Conservation (phyloP, 352 stramenopile species). For the Globisporangium viniferum region DNA sequence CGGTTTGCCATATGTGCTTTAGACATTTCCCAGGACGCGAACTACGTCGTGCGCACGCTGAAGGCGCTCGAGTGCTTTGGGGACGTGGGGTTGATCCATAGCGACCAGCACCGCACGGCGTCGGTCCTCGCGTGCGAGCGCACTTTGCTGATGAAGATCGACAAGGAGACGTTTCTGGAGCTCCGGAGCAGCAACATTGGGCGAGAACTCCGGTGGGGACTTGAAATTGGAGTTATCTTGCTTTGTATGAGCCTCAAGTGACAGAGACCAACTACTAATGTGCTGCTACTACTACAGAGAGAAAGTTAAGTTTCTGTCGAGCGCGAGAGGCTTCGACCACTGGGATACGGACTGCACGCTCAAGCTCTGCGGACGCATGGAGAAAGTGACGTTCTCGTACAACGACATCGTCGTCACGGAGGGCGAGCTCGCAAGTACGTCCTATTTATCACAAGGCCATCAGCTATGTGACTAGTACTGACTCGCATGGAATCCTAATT, state of each 20-base stretch:
- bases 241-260: not conserved
- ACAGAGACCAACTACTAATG: not conserved
- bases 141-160: slow-evolving; percentile 70
- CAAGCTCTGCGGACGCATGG: slow-evolving; percentile 55
- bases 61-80: slow-evolving; percentile 72
- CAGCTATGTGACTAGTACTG: not conserved
- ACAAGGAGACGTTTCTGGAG: slow-evolving; percentile 58
- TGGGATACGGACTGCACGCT: slow-evolving; percentile 63
- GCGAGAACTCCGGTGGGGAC: slow-evolving; percentile 49
- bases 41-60: slow-evolving; percentile 60
- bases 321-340: slow-evolving; percentile 45
- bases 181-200: slow-evolving; percentile 51
- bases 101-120: slow-evolving; percentile 56
- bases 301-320: slow-evolving; percentile 60
- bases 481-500: not conserved
- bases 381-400: slow-evolving; percentile 54
- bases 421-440: slow-evolving; percentile 46
- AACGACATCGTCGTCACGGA: slow-evolving; percentile 63
- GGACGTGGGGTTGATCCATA: slow-evolving; percentile 57
- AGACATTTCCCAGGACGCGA: slow-evolving; percentile 32
- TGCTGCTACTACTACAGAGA: slow-evolving; percentile 26
- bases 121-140: slow-evolving; percentile 66
- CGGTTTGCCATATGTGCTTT: not conserved
- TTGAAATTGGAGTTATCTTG: not conserved
- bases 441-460: not conserved